Base-by-base conservation (phyloP, 192 early-diverging fungal species). In the Cladochytrium replicatum region DNA sequence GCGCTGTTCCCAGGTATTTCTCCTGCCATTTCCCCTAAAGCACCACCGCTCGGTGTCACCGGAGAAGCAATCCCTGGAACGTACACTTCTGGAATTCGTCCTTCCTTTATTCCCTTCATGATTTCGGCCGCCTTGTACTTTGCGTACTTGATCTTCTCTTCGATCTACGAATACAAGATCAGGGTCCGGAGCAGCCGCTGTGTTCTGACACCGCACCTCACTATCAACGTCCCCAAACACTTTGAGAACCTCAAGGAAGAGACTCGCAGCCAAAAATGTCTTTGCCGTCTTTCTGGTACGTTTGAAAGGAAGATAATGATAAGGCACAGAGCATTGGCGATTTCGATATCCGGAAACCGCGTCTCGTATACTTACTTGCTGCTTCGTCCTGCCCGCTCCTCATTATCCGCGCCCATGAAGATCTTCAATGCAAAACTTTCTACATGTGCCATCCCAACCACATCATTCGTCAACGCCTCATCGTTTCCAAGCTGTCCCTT, bases 121-220 rank as follows among this genome's bases (percentile, higher is more conserved):
- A 99, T 99, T 57, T 97, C 89, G 0, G 85, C 78, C 2, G 93
- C 93, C 43, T 95, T 86, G 82, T 87, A 99, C 56, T 94, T 93
- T 1, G 93, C 81, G 59, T 99, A 99, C 52, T 83, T 88, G 47
- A 97, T 85, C 64, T 94, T 99, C 51, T 88, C 82, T 45, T 80
- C 61, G 26, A 82, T 52, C 81, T 84, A 37, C 41, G 3, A 4
- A 38, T 2, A 32, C 24, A n/a, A 31, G 28, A 4, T 8, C 21
- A 45, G 46, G 5, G 6, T 8, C 6, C 28, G 13, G 13, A 9
- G 7, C 8, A 48, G 1, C 29, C 30, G 17, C 17, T 23, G 0
- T 27, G 11, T 59, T 59, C 17, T 15, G 32, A 50, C 59, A 15
- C 46, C 11, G 24, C 4, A 50, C 27, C 26, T 44, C 40, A 43